A percentile compares a stretch with the other conserved stretches of the same genome.
These are phyloP conservation scores for Cyathus striatus DNA, from an alignment of 768 basidiomycete species.

Conservation along the genomic window DNA sequence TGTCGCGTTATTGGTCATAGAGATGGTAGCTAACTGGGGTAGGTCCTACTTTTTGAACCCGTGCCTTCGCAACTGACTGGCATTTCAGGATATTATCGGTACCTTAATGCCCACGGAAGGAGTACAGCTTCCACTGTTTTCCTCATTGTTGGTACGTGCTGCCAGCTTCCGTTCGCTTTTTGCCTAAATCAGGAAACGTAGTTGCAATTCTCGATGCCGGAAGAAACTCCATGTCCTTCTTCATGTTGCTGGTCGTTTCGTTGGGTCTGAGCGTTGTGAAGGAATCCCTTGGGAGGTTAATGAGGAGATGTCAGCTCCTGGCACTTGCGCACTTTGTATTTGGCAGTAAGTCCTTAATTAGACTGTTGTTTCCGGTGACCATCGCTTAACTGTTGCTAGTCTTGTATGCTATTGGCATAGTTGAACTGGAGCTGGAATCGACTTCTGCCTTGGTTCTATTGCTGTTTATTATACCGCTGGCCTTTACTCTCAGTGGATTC, in stretches of 20 bases:
- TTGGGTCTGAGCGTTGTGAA: constrained; percentile 90
- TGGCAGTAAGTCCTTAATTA: constrained; percentile 63
- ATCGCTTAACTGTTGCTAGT: constrained; percentile 35
- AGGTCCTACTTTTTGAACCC: constrained; percentile 11
- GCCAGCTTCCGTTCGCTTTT: background rate
- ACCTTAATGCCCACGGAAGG: constrained; percentile 83
- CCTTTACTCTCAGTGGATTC: constrained; percentile 94
- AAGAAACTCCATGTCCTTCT: constrained; percentile 91
- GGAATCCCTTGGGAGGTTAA: constrained; percentile 79
- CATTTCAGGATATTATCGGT: constrained; percentile 80
- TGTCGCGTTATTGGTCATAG: constrained; percentile 80
- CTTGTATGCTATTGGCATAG: constrained; percentile 91
- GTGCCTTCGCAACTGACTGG: constrained; percentile 5
- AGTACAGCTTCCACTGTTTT: constrained; percentile 78
- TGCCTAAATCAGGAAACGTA: constrained; percentile 18
- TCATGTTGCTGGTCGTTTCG: constrained; percentile 89
- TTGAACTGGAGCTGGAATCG: constrained; percentile 87
- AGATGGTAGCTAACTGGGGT: constrained; percentile 94
- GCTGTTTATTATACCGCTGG: constrained; percentile 89
- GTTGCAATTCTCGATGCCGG: constrained; percentile 96
- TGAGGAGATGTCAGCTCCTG: constrained; percentile 79
- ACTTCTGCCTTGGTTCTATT: constrained; percentile 82
- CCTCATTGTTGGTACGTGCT: constrained; percentile 77
- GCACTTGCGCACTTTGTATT: constrained; percentile 88
- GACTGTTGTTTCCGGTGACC: background rate